Evolutionary conservation across 139 green algal genomes (phyloP), one percentile per base, ranked within the genome.

Genomic region (Yamagishiella unicocca): DNA sequence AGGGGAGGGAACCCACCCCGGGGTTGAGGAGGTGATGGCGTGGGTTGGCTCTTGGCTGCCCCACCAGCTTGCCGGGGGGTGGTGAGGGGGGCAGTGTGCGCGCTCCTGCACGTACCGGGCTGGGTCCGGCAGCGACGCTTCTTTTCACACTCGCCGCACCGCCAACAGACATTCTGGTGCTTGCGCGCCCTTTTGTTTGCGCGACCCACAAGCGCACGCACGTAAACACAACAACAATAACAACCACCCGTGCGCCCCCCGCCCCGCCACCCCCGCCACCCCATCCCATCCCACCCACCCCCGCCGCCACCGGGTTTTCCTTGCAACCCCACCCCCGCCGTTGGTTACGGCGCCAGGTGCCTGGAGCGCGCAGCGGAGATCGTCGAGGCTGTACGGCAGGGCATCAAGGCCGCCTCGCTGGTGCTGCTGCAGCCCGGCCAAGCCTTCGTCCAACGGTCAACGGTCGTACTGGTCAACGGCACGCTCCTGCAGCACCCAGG

Each of bases 391-490:
- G 58, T 90, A 29, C 83, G 68, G 38, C 83, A 88, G 70, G 38
- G 70, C 50, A 75, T 82, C 70, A 88, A 82, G 71, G 50, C 50
- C 38, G 78, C 77, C 3, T 22, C 19, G 75, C 79, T 92, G 78
- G 50, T 92, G 27, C 37, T 38, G 54, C 79, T 92, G 58, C 35
- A 53, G 6, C 89, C 89, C 4, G 82, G 89, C 1, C 40, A 86
- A 61, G 21, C 72, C 0, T 74, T 92, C 22, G 31, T 70, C 22
- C 89, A 92, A 27, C 68, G 71, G 19, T 89, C 78, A 19, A 83
- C 83, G 29, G 43, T 92, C 21, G 58, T 92, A 42, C 89, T 92
- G 29, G 43, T 92, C n/a, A 88, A 89, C 42, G 89, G 89, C 6
- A 66, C 46, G 33, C 78, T 92, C 17, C 50, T 90, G 74, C 89